Evolutionary conservation across 2,329 filamentous ascomycete genomes (phyloP).

Genomic region (Aspergillus clavatus): DNA sequence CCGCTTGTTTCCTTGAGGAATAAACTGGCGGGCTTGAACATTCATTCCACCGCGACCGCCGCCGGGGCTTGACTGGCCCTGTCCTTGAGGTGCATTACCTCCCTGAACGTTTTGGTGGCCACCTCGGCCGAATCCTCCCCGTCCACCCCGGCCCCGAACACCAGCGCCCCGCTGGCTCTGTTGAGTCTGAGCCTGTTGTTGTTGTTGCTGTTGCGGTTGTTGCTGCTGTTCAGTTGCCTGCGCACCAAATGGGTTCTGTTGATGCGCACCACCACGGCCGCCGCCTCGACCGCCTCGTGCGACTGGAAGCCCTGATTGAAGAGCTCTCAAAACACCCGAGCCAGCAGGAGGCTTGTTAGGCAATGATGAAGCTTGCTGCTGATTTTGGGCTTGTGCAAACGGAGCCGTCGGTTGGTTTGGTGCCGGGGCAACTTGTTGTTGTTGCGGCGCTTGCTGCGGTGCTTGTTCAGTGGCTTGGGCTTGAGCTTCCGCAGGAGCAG

Average conservation of each 20-base stretch:
- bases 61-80: constrained; percentile 25
- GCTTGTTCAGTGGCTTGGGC: constrained; percentile 13
- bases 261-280: constrained; percentile 33
- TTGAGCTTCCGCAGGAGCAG: constrained; percentile 11
- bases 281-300: constrained; percentile 40
- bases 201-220: constrained; percentile 23
- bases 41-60: constrained; percentile 43
- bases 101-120: constrained; percentile 42
- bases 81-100: constrained; percentile 26
- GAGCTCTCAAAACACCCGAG: constrained; percentile 38
- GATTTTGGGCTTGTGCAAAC: constrained; percentile 25
- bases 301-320: constrained; percentile 44
- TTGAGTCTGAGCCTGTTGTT: constrained; percentile 25
- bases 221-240: constrained; percentile 20
- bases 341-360: constrained; percentile 33
- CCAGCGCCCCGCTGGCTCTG: constrained; percentile 34
- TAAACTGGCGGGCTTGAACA: constrained; percentile 50
- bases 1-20: constrained; percentile 54
- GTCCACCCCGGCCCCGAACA: constrained; percentile 45
- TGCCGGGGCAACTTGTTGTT: constrained; percentile 12
- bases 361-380: constrained; percentile 22
- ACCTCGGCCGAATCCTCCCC: constrained; percentile 32
- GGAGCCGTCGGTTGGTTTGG: constrained; percentile 18
- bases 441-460: constrained; percentile 14
- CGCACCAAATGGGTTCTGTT: constrained; percentile 28